These are phyloP conservation scores for Saprolegnia parasitica DNA, from an alignment of 352 stramenopile species.

Conservation along the genomic window DNA sequence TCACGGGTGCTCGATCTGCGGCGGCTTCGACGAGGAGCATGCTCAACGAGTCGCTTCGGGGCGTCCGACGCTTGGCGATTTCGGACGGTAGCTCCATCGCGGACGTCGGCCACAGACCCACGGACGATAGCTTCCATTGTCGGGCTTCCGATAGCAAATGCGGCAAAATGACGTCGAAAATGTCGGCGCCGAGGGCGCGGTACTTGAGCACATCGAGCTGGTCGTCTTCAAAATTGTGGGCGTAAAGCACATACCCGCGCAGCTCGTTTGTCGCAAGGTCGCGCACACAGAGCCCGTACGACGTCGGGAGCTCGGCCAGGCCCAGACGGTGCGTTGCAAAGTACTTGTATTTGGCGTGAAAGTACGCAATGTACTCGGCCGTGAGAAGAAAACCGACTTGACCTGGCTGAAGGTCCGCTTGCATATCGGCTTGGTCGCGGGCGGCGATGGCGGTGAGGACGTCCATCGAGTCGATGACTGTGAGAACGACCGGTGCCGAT, in stretches of 20 bases:
- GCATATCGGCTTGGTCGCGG: not conserved
- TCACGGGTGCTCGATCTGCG: not conserved
- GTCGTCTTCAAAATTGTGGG: slow-evolving; percentile 1
- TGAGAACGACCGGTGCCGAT: not conserved
- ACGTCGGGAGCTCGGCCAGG: not conserved
- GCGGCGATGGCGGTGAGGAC: not conserved
- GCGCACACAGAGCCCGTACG: not conserved
- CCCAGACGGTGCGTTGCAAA: not conserved
- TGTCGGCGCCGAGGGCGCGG: not conserved
- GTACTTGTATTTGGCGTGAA: not conserved
- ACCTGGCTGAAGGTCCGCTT: not conserved
- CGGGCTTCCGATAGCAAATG: not conserved
- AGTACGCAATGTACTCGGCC: slow-evolving; percentile 3
- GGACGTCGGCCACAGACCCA: not conserved
- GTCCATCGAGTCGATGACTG: not conserved
- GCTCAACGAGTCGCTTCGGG: not conserved
- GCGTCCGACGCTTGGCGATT: not conserved
- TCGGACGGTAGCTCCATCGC: not conserved
- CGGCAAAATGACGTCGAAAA: not conserved
- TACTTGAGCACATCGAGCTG: not conserved
- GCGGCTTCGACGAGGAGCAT: not conserved
- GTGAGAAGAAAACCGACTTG: not conserved
- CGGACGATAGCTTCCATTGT: not conserved
- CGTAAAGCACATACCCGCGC: not conserved
- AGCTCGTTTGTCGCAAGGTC: not conserved